Percentiles rank a stretch among this genome's conserved stretches.
These are phyloP conservation scores for Avicennia marina DNA, from an alignment of 257 asterid genomes.

Conservation along the genomic window DNA sequence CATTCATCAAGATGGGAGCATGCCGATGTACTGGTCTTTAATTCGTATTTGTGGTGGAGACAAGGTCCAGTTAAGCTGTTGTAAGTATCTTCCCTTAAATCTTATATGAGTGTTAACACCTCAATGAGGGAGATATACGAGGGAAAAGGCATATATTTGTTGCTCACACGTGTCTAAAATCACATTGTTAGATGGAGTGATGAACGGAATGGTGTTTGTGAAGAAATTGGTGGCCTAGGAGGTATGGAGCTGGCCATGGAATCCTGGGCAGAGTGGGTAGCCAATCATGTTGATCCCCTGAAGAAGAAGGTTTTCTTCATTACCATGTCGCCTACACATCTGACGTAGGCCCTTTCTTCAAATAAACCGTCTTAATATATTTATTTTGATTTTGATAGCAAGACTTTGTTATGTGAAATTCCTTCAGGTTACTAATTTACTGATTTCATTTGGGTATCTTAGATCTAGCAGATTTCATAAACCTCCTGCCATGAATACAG, in stretches of 20 bases:
- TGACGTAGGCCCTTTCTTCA: constrained; percentile 32
- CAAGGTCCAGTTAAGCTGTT: constrained; percentile 72
- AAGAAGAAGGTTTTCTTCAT: constrained; percentile 75
- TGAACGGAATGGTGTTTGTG: constrained; percentile 57
- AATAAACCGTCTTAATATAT: neutral
- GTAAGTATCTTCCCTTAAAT: constrained; percentile 39
- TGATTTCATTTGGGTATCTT: too few relatives aligned
- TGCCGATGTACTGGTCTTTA: constrained; percentile 88
- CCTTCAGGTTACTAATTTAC: too few relatives aligned
- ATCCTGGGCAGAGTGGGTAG: constrained; percentile 88
- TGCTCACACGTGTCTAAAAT: neutral
- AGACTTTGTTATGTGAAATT: too few relatives aligned
- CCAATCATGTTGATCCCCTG: constrained; percentile 42
- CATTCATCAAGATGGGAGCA: constrained; percentile 81
- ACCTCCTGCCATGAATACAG: too few relatives aligned
- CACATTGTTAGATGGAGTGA: constrained; percentile 64
- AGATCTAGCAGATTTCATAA: too few relatives aligned
- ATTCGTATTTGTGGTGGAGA: constrained; percentile 95
- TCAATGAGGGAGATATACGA: too few relatives aligned
- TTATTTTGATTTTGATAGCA: too few relatives aligned
- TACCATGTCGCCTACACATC: constrained; percentile 97
- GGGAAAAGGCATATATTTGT: neutral
- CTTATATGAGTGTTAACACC: too few relatives aligned
- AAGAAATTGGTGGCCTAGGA: constrained; percentile 64
- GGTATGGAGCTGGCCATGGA: constrained; percentile 98